These are phyloP conservation scores for Thelonectria discophora DNA, from an alignment of 2,329 filamentous ascomycete species.

Conservation along the genomic window DNA sequence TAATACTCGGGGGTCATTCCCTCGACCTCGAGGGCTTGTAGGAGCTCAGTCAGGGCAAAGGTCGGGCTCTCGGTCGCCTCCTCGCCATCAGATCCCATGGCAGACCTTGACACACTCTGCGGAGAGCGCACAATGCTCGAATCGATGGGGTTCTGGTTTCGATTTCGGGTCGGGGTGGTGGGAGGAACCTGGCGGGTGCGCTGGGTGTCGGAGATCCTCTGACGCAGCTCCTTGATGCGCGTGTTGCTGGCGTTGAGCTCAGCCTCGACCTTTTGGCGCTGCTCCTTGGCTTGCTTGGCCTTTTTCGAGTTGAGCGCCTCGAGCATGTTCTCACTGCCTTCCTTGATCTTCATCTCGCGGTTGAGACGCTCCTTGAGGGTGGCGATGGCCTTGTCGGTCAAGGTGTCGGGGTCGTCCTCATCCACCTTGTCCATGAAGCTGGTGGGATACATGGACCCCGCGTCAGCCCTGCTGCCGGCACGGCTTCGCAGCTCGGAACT, in stretches of 20 bases:
- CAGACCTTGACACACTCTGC: constrained; percentile 63
- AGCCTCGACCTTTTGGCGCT: constrained; percentile 80
- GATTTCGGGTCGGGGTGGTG: constrained; percentile 61
- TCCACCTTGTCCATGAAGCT: constrained; percentile 65
- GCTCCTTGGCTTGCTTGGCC: constrained; percentile 92
- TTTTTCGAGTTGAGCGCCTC: constrained; percentile 95
- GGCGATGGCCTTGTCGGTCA: constrained; percentile 77
- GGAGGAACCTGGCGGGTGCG: constrained; percentile 57
- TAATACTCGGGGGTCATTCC: constrained; percentile 95
- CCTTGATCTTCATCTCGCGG: constrained; percentile 97
- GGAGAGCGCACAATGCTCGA: constrained; percentile 64
- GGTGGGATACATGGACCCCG: constrained; percentile 48
- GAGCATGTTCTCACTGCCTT: constrained; percentile 96
- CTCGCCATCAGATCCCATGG: constrained; percentile 69
- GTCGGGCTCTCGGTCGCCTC: constrained; percentile 86
- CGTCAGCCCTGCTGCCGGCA: constrained; percentile 49
- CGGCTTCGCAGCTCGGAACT: constrained; percentile 82
- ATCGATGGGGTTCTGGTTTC: constrained; percentile 56
- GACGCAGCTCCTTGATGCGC: constrained; percentile 68
- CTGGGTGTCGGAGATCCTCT: constrained; percentile 68
- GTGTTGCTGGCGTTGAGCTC: constrained; percentile 90
- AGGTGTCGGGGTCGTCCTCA: constrained; percentile 65
- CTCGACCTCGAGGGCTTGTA: constrained; percentile 88
- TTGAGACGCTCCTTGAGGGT: constrained; percentile 85
- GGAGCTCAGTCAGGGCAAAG: constrained; percentile 86